phyloP scores from a whole-genome alignment of 2,329 filamentous ascomycete genomes.

The Pseudocercospora pini-densiflorae region DNA sequence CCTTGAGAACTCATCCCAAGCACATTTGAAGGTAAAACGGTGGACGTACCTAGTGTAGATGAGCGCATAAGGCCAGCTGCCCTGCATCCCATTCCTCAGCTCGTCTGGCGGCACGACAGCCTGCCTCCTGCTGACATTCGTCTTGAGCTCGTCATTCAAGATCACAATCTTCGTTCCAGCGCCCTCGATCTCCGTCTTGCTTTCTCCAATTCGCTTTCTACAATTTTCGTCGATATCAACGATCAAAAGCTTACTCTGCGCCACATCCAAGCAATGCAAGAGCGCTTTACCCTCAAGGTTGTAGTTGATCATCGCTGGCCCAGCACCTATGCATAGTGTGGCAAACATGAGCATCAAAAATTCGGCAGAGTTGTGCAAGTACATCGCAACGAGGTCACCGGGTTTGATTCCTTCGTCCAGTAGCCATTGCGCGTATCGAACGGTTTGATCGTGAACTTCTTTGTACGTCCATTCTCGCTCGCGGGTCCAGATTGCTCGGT shows the following conservation, averaged over 20 bases:
- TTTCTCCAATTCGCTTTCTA: slow-evolving; percentile 59
- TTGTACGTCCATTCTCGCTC: slow-evolving; percentile 60
- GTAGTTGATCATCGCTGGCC: slow-evolving; percentile 42
- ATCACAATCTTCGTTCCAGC: slow-evolving; percentile 62
- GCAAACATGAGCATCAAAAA: slow-evolving; percentile 38
- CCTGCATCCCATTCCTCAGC: slow-evolving; percentile 32
- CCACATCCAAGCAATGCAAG: slow-evolving; percentile 43
- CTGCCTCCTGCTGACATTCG: slow-evolving; percentile 43
- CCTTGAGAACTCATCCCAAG: too few species aligned
- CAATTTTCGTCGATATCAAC: slow-evolving; percentile 55
- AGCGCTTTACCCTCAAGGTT: slow-evolving; percentile 41
- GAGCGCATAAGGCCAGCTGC: slow-evolving; percentile 65
- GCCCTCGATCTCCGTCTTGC: slow-evolving; percentile 51
- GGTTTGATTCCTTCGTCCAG: slow-evolving; percentile 42
- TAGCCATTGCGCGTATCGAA: slow-evolving; percentile 68
- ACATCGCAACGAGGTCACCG: slow-evolving; percentile 40
- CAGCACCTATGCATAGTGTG: slow-evolving; percentile 37
- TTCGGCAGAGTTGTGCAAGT: slow-evolving; percentile 37
- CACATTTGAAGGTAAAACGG: background rate
- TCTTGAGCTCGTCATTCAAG: slow-evolving; percentile 55
- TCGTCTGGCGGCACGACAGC: slow-evolving; percentile 34
- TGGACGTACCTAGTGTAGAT: slow-evolving; percentile 66
- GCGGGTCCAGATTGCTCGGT: slow-evolving; percentile 68
- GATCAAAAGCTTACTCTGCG: slow-evolving; percentile 46
- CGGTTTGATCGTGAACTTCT: slow-evolving; percentile 57